Evolutionary conservation across 2,329 filamentous ascomycete genomes (phyloP).

Genomic region (Aspergillus melleus): DNA sequence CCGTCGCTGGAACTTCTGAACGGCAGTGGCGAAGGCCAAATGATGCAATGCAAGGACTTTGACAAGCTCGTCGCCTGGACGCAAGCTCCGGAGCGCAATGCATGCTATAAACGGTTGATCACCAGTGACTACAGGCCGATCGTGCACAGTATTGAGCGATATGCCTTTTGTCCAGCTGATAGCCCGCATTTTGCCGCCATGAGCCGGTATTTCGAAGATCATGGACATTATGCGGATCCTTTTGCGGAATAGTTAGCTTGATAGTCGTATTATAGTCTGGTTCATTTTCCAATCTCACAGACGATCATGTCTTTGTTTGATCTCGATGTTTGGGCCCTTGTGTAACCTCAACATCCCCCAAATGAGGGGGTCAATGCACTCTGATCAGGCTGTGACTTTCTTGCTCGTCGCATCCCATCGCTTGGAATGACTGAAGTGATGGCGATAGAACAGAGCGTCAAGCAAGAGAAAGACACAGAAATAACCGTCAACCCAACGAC

Average conservation of each 20-base stretch:
- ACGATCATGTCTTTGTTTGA: background rate
- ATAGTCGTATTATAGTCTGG: background rate
- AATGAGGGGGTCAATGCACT: background rate
- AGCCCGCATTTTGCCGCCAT: slow-evolving; percentile 3
- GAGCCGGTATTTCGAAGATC: slow-evolving; percentile 4
- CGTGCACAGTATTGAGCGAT: slow-evolving; percentile 3
- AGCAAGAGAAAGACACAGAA: background rate
- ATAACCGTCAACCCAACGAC: background rate
- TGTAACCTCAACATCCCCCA: background rate
- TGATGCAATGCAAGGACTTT: slow-evolving; percentile 4
- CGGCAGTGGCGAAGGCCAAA: slow-evolving; percentile 5
- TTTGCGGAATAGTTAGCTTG: slow-evolving; percentile 3
- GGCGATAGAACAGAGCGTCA: background rate
- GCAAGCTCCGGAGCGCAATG: slow-evolving; percentile 5
- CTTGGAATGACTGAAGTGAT: background rate
- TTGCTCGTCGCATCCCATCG: background rate
- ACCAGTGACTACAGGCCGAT: background rate
- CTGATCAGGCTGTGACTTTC: background rate
- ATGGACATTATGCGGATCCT: background rate
- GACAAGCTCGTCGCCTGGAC: slow-evolving; percentile 4
- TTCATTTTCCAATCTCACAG: background rate
- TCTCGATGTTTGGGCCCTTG: background rate
- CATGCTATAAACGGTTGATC: slow-evolving; percentile 3
- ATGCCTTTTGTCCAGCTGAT: slow-evolving; percentile 1
- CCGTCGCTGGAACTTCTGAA: slow-evolving; percentile 2